Evolutionary conservation across 768 basidiomycete species (phyloP).

Genomic region (Coprinopsis marcescibilis): DNA sequence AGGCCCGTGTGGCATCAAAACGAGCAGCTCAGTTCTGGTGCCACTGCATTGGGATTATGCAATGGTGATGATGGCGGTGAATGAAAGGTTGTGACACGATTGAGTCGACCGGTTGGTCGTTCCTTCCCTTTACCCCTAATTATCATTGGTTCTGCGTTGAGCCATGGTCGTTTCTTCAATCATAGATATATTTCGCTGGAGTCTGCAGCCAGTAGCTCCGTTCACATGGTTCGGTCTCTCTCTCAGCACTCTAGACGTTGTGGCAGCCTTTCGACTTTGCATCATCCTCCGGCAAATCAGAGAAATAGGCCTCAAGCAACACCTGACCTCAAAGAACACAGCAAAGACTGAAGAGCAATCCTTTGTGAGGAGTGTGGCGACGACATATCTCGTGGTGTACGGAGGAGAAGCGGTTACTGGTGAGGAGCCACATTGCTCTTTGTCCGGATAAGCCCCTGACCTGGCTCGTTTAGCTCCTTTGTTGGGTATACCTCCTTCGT

Average conservation of each 20-base stretch:
- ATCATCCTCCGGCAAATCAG: constrained; percentile 62
- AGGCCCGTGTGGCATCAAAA: too few relatives aligned
- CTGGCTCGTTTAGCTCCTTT: constrained; percentile 43
- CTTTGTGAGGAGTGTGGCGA: constrained; percentile 49
- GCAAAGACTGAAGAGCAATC: constrained; percentile 42
- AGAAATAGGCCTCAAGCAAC: constrained; percentile 40
- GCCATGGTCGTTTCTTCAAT: constrained; percentile 28
- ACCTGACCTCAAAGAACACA: constrained; percentile 35
- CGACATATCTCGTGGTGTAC: constrained; percentile 65
- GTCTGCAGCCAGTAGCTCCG: constrained; percentile 54
- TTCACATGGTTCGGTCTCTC: constrained; percentile 61
- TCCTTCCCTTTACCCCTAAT: too few relatives aligned
- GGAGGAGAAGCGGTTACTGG: constrained; percentile 73
- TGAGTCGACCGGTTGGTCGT: too few relatives aligned
- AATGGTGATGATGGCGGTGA: too few relatives aligned
- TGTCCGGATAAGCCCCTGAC: background rate
- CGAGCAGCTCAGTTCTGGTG: too few relatives aligned
- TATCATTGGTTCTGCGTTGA: too few relatives aligned
- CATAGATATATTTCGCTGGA: constrained; percentile 45
- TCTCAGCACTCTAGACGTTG: constrained; percentile 60
- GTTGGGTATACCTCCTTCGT: constrained; percentile 65
- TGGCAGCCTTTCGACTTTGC: constrained; percentile 65
- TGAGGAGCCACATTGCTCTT: constrained; percentile 24
- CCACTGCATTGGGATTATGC: too few relatives aligned
- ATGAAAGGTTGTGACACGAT: too few relatives aligned